Conservation (phyloP, 2,329 filamentous ascomycete genomes). For the Thielaviopsis euricoi region DNA sequence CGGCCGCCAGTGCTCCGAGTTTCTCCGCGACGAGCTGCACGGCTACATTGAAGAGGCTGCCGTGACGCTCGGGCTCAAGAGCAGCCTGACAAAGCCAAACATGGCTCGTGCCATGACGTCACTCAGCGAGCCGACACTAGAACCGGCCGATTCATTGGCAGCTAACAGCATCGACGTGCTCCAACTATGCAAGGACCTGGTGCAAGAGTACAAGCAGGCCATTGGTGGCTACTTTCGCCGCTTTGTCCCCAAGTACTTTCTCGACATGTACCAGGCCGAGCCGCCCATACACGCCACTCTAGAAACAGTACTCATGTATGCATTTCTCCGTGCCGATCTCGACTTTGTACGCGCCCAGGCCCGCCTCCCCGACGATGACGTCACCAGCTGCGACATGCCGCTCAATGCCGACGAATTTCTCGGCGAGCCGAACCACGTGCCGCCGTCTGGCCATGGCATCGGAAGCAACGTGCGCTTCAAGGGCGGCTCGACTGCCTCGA, state of each 20-base stretch:
- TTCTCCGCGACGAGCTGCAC: conserved; percentile 70
- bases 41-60: conserved; percentile 76
- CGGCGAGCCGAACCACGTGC: conserved; percentile 36
- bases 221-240: conserved; percentile 90
- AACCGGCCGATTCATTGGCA: neutral
- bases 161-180: conserved; percentile 22
- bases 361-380: conserved; percentile 59
- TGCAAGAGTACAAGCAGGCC: conserved; percentile 63
- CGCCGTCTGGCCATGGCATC: conserved; percentile 44
- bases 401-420: conserved; percentile 76
- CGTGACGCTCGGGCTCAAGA: conserved; percentile 57
- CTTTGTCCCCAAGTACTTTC: conserved; percentile 69
- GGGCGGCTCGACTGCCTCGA: conserved; percentile 80
- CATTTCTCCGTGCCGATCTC: conserved; percentile 83
- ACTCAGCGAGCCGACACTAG: neutral
- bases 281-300: conserved; percentile 14
- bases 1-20: conserved; percentile 73
- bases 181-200: conserved; percentile 51
- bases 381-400: conserved; percentile 54
- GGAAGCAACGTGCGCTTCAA: conserved; percentile 68
- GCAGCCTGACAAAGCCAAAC: conserved; percentile 25
- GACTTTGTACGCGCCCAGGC: conserved; percentile 89
- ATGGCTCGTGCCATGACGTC: neutral
- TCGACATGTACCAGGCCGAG: conserved; percentile 16
- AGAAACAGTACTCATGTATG: conserved; percentile 55